Evolutionary conservation across 768 basidiomycete species (phyloP).

Genomic region (Mycena rebaudengoi): DNA sequence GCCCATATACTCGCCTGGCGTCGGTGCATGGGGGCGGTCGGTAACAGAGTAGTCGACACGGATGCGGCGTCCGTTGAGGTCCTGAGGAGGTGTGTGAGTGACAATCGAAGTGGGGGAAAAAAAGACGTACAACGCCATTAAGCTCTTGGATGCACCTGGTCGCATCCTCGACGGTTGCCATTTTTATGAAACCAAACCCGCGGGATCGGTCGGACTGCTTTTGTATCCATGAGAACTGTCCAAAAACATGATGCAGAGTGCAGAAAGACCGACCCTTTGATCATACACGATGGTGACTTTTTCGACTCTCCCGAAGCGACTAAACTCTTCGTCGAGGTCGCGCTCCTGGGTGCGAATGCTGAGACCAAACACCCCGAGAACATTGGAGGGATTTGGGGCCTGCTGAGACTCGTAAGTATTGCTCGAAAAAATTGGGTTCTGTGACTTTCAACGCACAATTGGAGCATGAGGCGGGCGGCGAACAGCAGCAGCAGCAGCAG

Average conservation of each 20-base stretch:
- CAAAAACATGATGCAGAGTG: not conserved
- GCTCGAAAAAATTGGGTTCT: slow-evolving; percentile 19
- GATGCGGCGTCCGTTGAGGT: slow-evolving; percentile 94
- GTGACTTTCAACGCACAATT: slow-evolving; percentile 58
- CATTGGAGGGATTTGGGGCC: slow-evolving; percentile 88
- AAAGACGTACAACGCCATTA: slow-evolving; percentile 81
- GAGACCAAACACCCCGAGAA: slow-evolving; percentile 97
- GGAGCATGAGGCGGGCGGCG: slow-evolving; percentile 77
- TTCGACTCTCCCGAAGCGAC: slow-evolving; percentile 86
- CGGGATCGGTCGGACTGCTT: slow-evolving; percentile 91
- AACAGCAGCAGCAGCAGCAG: slow-evolving; percentile 69
- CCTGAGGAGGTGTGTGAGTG: slow-evolving; percentile 52
- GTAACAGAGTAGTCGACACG: slow-evolving; percentile 98
- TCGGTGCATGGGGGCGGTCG: slow-evolving; percentile 91
- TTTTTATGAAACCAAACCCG: slow-evolving; percentile 97
- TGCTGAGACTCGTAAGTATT: slow-evolving; percentile 57
- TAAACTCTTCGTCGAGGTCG: slow-evolving; percentile 95
- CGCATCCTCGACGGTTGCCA: slow-evolving; percentile 91
- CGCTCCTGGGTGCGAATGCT: slow-evolving; percentile 94
- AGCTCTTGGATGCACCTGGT: slow-evolving; percentile 86
- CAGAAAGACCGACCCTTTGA: slow-evolving; percentile 76
- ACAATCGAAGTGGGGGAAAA: slow-evolving; percentile 1
- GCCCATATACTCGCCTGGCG: slow-evolving; percentile 98
- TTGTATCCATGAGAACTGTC: slow-evolving; percentile 23
- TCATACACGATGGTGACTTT: slow-evolving; percentile 98